Conservation (phyloP, 805 yeast genomes). For the Ogataea parapolymorpha region DNA sequence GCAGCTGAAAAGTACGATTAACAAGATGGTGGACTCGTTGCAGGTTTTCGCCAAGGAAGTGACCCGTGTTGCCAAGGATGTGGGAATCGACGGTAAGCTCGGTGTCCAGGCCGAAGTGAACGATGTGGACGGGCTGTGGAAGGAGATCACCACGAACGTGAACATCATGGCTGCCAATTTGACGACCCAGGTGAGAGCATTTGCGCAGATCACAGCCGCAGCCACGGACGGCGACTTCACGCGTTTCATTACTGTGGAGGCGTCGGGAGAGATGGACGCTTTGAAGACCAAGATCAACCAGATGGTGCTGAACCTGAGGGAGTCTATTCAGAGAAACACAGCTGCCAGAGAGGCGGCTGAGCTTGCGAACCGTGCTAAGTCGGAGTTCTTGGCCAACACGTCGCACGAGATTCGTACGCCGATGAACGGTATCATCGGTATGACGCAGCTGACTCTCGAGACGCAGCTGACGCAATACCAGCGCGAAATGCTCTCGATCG, state of each 20-base stretch:
- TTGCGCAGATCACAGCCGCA: conserved; percentile 90
- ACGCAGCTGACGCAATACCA: conserved; percentile 89
- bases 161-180: conserved; percentile 93
- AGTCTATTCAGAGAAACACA: conserved; percentile 85
- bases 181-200: conserved; percentile 89
- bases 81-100: conserved; percentile 88
- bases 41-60: conserved; percentile 88
- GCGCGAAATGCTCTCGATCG: conserved; percentile 87
- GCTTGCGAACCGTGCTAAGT: conserved; percentile 82
- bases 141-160: conserved; percentile 85
- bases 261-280: conserved; percentile 86
- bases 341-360: conserved; percentile 96
- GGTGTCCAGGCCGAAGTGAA: conserved; percentile 91
- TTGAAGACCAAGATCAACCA: conserved; percentile 64
- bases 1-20: conserved; percentile 80
- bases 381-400: conserved; percentile 87
- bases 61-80: conserved; percentile 86
- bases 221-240: conserved; percentile 94
- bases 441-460: conserved; percentile 86
- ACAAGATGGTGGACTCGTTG: conserved; percentile 89
- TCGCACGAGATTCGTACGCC: conserved; percentile 89
- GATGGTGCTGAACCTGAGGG: conserved; percentile 84
- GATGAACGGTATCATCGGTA: conserved; percentile 89
- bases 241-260: conserved; percentile 85
- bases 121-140: conserved; percentile 91